Evolutionary conservation across 495 filamentous ascomycete genomes (phyloP), one percentile per base, ranked within the genome.

Genomic region (Aspergillus ellipticus): DNA sequence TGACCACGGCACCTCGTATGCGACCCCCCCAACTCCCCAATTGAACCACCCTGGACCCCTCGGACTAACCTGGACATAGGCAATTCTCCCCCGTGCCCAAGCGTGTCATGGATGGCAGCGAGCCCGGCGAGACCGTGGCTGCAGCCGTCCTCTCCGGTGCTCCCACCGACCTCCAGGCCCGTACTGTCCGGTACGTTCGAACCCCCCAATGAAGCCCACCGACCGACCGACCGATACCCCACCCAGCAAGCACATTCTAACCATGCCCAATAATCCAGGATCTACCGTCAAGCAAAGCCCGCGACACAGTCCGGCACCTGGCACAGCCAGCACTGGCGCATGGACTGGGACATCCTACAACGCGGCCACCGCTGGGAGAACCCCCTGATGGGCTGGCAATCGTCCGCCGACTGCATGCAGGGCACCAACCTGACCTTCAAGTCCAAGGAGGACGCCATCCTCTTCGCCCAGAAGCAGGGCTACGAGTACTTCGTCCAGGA

Each of bases 401-500:
- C 93, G 6, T 95, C 90, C 45, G 94, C 82, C 19, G 94, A 99
- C 73, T 77, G 78, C 61, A 88, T 97, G 89, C 91, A 99, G 70
- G 92, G 90, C 63, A 94, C 90, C 55, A 79, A 88, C 70, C 69
- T 99, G 55, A 85, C 85, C 67, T 99, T 99, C 82, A 89, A 88
- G 74, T 80, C 78, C 49, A 97, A 96, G 80, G 92, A 99, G 70
- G 92, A 96, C 64, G 94, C 94, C 58, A 92, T 99, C 60, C 70
- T 78, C 16, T 99, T 99, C 65, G 94, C 94, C 17, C 87, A 96
- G 78, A 99, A 96, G 82, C 95, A 99, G 68, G 94, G 95, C 33
- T 99, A 97, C 67, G 93, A 97, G 66, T 99, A 97, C 72, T 97
- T 96, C 72, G 90, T 97, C 19, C 94, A 97, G 78, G 94, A 97